These are phyloP conservation scores for Sisymbrium altissimum DNA, from an alignment of 345 rosid species.

Conservation along the genomic window DNA sequence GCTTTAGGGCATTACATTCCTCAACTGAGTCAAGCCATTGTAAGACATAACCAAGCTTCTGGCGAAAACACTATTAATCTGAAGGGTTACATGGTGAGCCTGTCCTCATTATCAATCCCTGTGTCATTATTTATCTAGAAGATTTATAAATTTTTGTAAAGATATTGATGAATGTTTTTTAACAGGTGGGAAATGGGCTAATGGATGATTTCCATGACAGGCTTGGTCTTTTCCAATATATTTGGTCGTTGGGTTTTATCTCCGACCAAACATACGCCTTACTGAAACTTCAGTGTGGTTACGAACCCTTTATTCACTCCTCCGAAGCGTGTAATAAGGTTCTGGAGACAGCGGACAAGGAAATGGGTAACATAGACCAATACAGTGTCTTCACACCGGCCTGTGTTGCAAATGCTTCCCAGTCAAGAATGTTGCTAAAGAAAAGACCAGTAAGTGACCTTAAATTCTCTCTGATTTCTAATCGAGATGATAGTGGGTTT, in stretches of 20 bases:
- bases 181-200: constrained; percentile 91
- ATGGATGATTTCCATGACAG: constrained; percentile 86
- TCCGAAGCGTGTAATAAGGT: constrained; percentile 57
- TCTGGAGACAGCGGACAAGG: constrained; percentile 53
- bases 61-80: constrained; percentile 52
- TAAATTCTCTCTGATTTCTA: background rate
- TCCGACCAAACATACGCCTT: constrained; percentile 76
- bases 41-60: constrained; percentile 48
- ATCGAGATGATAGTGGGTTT: background rate
- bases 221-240: constrained; percentile 72
- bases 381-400: constrained; percentile 86
- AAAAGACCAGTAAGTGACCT: constrained; percentile 56
- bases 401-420: constrained; percentile 55
- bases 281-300: constrained; percentile 65
- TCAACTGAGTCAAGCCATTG: constrained; percentile 82
- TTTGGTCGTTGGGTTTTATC: constrained; percentile 87
- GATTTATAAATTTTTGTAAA: background rate
- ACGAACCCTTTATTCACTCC: constrained; percentile 60
- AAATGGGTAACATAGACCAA: constrained; percentile 77
- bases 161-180: constrained; percentile 11
- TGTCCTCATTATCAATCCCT: background rate
- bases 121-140: background rate
- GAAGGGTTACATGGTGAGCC: constrained; percentile 82
- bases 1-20: constrained; percentile 91
- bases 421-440: constrained; percentile 48